Percentiles rank a stretch among this genome's conserved stretches.
These are phyloP conservation scores for Aciculoconidium aculeatum DNA, from an alignment of 805 yeast species.

Conservation along the genomic window DNA sequence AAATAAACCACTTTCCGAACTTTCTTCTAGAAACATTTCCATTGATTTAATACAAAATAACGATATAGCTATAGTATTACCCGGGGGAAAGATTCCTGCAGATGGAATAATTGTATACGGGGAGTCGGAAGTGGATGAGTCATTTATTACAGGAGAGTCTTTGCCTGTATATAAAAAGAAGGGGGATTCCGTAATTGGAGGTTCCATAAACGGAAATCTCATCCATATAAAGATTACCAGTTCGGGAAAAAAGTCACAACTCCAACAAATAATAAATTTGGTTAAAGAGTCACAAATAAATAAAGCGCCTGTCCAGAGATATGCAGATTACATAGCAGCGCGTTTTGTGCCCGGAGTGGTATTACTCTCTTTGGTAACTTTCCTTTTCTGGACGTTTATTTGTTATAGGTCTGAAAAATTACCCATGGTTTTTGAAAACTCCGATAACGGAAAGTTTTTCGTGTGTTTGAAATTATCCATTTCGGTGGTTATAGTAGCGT, in stretches of 20 bases:
- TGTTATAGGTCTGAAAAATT: slow-evolving; percentile 21
- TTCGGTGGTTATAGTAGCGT: slow-evolving; percentile 92
- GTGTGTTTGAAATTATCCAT: slow-evolving; percentile 76
- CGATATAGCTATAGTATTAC: slow-evolving; percentile 72
- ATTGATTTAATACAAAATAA: slow-evolving; percentile 71
- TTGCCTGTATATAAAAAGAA: slow-evolving; percentile 57
- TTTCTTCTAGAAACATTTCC: slow-evolving; percentile 46
- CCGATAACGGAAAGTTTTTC: slow-evolving; percentile 51
- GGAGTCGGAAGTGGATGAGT: slow-evolving; percentile 79
- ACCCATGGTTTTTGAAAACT: slow-evolving; percentile 45
- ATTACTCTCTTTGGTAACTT: slow-evolving; percentile 56
- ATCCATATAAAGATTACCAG: slow-evolving; percentile 61
- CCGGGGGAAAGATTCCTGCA: slow-evolving; percentile 87
- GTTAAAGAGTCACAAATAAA: slow-evolving; percentile 87
- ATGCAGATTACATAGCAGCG: slow-evolving; percentile 80
- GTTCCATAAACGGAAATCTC: slow-evolving; percentile 81
- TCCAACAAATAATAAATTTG: slow-evolving; percentile 78
- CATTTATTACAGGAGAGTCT: slow-evolving; percentile 89
- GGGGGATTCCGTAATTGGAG: slow-evolving; percentile 75
- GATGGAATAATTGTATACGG: slow-evolving; percentile 84
- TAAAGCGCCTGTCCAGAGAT: slow-evolving; percentile 86
- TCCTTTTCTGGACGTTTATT: slow-evolving; percentile 37
- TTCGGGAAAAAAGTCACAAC: slow-evolving; percentile 79
- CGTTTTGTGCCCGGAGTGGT: slow-evolving; percentile 78
- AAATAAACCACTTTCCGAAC: slow-evolving; percentile 14